Percentiles rank a stretch among this genome's conserved stretches.
These are phyloP conservation scores for Psidium guajava DNA, from an alignment of 345 rosid genomes.

Conservation along the genomic window DNA sequence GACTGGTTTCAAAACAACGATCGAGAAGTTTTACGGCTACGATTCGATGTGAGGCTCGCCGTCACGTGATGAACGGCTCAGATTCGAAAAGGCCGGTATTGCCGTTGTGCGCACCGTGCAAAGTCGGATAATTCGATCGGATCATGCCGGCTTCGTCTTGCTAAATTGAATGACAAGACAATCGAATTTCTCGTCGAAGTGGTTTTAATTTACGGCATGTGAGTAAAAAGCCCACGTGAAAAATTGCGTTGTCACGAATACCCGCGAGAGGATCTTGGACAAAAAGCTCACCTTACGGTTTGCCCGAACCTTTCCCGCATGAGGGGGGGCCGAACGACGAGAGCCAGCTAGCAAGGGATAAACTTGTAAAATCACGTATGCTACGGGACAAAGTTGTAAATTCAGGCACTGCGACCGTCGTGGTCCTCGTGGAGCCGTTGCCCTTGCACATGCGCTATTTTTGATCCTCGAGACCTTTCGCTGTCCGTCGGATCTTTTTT, in stretches of 20 bases:
- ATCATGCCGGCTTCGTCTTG: no score
- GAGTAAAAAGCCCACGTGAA: not conserved
- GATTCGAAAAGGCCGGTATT: no score
- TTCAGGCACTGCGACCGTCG: not conserved
- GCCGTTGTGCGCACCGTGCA: no score
- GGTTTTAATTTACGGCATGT: not conserved
- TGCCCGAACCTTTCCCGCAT: not conserved
- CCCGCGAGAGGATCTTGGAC: not conserved
- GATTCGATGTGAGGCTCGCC: no score
- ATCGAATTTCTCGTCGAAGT: not conserved
- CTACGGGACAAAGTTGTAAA: not conserved
- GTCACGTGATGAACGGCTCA: no score
- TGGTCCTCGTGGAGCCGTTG: no score
- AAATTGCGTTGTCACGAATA: not conserved
- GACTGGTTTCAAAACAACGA: fast-evolving
- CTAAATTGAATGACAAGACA: not conserved
- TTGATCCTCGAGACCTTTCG: not conserved
- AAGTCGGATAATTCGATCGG: no score
- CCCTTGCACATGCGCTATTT: not conserved
- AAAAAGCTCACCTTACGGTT: not conserved
- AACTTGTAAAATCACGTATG: no score
- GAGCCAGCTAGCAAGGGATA: not conserved
- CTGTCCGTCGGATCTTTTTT: not conserved
- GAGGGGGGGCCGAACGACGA: not conserved
- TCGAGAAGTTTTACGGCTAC: fast-evolving